Conservation (phyloP, 331 rosid species). For the Malus hybrid region DNA sequence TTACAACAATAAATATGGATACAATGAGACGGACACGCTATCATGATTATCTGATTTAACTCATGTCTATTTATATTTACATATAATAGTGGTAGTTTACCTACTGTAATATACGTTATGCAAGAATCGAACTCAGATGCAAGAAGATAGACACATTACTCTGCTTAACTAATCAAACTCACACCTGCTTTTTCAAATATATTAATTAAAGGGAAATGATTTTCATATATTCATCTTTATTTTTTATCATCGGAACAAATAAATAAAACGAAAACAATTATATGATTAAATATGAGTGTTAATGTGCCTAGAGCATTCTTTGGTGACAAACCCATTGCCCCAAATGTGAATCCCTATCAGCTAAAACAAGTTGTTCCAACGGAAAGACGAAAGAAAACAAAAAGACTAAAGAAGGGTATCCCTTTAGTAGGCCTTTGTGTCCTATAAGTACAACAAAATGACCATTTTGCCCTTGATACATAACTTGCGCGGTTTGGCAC, state of each 20-base stretch:
- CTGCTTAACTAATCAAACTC: background rate
- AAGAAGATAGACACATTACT: background rate
- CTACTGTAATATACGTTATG: too few species aligned
- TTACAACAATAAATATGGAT: background rate
- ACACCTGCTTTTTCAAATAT: too few species aligned
- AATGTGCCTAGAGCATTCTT: background rate
- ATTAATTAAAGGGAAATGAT: too few species aligned
- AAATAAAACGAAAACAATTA: too few species aligned
- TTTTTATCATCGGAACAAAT: too few species aligned
- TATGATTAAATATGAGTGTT: background rate
- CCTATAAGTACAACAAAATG: background rate
- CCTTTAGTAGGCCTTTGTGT: background rate
- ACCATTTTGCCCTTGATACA: constrained; percentile 8
- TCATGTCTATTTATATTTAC: background rate
- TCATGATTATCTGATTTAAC: background rate
- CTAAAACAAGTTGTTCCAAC: background rate
- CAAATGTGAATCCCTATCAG: background rate
- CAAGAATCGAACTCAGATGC: background rate
- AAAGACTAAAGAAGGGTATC: background rate
- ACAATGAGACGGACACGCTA: fast-evolving
- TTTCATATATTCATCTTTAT: too few species aligned
- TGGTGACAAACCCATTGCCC: background rate
- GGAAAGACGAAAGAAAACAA: background rate
- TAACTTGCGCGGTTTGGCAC: constrained; percentile 21
- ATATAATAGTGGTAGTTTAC: background rate